Base-by-base conservation (phyloP, 176 grass and related monocot genomes). In the Phoenix dactylifera region DNA sequence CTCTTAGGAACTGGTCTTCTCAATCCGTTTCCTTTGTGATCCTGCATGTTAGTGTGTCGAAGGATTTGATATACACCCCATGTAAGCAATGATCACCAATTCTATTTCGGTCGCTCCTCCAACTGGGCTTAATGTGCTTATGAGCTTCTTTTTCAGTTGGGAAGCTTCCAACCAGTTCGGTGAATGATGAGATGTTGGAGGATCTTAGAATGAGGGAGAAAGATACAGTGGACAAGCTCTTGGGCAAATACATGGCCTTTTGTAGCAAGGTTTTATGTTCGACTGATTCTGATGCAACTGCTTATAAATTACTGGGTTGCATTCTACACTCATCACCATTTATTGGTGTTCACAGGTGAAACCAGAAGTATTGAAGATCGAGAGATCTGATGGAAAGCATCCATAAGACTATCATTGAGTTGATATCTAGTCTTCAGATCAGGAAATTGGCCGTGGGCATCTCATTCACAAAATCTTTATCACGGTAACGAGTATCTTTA, bases 51-150 rank as follows among this genome's bases (percentile, higher is more conserved):
- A 22, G 22, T 26, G 26, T 18, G 23, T 19, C 64, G 1, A 54
- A 26, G 64, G 50, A 66, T 26, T 66, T 52, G 3, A 17, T 66
- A 18, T 7, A 54, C 23, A 66, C 64, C 51, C 22, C 64, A 54
- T 18, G 64, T 66, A 53, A 54, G 49, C 24, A 53, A 51, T 3
- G 4, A 66, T 15, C 64, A 29, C 19, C 22, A 16, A 4, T 54
- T 28, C 64, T 26, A 26, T 26, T 30, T 4, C 24, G 4, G 25
- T 14, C 5, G 23, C 35, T 30, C 51, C n/a, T 66, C 0, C 0
- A 16, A 18, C 22, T n/a, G 12, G 23, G 1, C 23, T n/a, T 51
- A 54, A 18, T 1, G 51, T 26, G 7, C 9, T 53, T 14, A 14
- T 44, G 35, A 44, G 35, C 18, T 28, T 17, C 22, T 16, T 52